Percentiles rank a stretch among this genome's conserved stretches.
These are phyloP conservation scores for Leishmania tropica DNA, from an alignment of 208 protist species.

Conservation along the genomic window DNA sequence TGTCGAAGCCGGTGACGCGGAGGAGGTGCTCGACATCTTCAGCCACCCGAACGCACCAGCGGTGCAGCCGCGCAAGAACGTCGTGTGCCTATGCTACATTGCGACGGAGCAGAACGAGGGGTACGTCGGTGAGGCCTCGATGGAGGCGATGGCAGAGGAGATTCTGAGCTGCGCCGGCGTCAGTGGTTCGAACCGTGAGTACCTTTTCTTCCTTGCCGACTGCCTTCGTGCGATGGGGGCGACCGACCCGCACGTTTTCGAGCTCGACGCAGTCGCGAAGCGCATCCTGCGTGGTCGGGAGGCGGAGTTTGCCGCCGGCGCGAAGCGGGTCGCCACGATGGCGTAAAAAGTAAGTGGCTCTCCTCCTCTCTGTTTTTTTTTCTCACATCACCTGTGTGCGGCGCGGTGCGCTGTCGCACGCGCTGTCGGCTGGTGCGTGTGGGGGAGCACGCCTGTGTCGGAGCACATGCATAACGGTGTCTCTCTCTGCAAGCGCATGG, in stretches of 20 bases:
- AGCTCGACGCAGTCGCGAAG: conserved; percentile 53
- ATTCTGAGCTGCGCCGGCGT: conserved; percentile 52
- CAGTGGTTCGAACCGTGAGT: conserved; percentile 81
- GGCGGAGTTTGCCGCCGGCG: conserved; percentile 22
- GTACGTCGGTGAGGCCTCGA: conserved; percentile 62
- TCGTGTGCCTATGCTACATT: conserved; percentile 72
- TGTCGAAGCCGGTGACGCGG: conserved; percentile 12
- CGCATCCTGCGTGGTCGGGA: conserved; percentile 36
- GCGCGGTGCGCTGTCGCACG: neutral
- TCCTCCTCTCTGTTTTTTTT: neutral
- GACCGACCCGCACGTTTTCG: conserved; percentile 70
- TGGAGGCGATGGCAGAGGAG: conserved; percentile 65
- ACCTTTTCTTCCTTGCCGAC: conserved; percentile 73
- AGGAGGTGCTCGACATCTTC: conserved; percentile 25
- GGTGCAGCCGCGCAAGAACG: conserved; percentile 33
- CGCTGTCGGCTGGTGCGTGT: neutral
- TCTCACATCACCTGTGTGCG: neutral
- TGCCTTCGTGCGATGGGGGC: conserved; percentile 57
- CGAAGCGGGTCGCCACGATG: neutral
- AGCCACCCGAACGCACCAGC: conserved; percentile 30
- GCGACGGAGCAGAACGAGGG: conserved; percentile 65
- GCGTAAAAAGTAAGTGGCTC: neutral
- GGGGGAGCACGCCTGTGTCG: too few species aligned
- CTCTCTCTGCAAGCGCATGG: too few species aligned
- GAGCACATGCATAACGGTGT: too few species aligned